Percentiles rank a stretch among this genome's conserved stretches.
Evolutionary conservation across 192 early-diverging fungal species (phyloP).

Genomic region (Coemansia sp.): DNA sequence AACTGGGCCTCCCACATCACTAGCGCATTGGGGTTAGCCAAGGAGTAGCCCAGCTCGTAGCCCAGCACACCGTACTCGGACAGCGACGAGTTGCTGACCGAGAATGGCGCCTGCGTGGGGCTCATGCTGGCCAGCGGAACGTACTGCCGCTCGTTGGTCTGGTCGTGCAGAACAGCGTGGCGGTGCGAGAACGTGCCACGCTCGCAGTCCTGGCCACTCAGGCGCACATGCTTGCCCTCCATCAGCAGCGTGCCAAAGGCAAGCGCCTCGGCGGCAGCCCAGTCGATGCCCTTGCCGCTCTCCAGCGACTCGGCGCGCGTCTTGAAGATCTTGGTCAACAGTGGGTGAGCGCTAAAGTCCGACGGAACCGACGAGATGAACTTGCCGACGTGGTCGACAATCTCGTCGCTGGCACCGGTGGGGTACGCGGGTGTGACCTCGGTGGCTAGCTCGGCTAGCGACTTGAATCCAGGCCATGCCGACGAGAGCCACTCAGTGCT

Average conservation of each 20-base stretch:
- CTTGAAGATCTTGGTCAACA: slow-evolving; percentile 83
- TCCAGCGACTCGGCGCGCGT: slow-evolving; percentile 77
- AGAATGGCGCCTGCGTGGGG: slow-evolving; percentile 83
- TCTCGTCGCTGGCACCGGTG: slow-evolving; percentile 72
- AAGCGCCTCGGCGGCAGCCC: slow-evolving; percentile 92
- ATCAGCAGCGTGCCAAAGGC: slow-evolving; percentile 89
- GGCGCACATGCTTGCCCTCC: slow-evolving; percentile 89
- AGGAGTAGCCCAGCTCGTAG: slow-evolving; percentile 96
- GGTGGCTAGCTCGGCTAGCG: slow-evolving; percentile 70
- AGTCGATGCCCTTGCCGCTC: slow-evolving; percentile 84
- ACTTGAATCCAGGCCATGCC: slow-evolving; percentile 86
- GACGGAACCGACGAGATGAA: slow-evolving; percentile 78
- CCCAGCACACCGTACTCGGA: slow-evolving; percentile 95
- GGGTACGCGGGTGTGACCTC: slow-evolving; percentile 67
- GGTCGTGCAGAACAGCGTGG: slow-evolving; percentile 95
- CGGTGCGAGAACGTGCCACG: slow-evolving; percentile 99
- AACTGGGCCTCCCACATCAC: slow-evolving; percentile 99
- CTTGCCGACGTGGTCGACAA: slow-evolving; percentile 79
- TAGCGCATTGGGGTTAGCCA: slow-evolving; percentile 91
- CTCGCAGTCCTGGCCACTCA: slow-evolving; percentile 97
- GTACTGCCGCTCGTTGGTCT: slow-evolving; percentile 80
- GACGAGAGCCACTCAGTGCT: slow-evolving; percentile 94
- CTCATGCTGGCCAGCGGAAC: slow-evolving; percentile 85
- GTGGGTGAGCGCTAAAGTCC: slow-evolving; percentile 83
- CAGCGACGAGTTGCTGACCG: slow-evolving; percentile 92